Evolutionary conservation across 2,329 filamentous ascomycete species (phyloP).

Genomic region (Aspergillus clavatus): DNA sequence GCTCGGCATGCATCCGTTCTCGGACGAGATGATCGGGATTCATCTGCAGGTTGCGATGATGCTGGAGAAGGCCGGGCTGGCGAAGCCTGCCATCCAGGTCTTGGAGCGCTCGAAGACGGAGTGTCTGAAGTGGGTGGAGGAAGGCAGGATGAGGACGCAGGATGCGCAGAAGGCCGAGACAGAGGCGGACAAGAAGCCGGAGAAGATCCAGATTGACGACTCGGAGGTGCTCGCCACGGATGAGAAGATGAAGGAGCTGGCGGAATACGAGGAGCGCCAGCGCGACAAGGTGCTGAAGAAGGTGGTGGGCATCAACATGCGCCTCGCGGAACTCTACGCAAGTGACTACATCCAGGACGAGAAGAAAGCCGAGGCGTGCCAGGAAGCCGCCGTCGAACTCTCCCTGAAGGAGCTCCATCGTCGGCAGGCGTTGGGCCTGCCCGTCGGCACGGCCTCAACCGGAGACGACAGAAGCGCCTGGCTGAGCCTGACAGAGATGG

Average conservation of each 20-base stretch:
- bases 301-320: conserved; percentile 70
- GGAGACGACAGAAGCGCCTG: conserved; percentile 30
- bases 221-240: conserved; percentile 19
- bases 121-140: conserved; percentile 47
- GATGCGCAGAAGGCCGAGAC: conserved; percentile 14
- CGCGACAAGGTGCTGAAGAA: conserved; percentile 67
- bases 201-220: conserved; percentile 16
- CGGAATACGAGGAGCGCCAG: conserved; percentile 35
- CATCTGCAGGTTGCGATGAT: conserved; percentile 75
- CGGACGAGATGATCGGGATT: conserved; percentile 84
- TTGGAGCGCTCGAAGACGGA: conserved; percentile 72
- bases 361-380: conserved; percentile 67
- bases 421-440: conserved; percentile 62
- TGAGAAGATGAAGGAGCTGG: conserved; percentile 20
- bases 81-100: conserved; percentile 66
- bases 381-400: conserved; percentile 79
- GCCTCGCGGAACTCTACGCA: conserved; percentile 78
- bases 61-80: conserved; percentile 71
- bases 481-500: conserved; percentile 38
- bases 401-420: conserved; percentile 68
- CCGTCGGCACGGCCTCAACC: conserved; percentile 60
- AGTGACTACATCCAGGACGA: conserved; percentile 69
- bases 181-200: conserved; percentile 17
- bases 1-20: conserved; percentile 77
- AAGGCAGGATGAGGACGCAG: conserved; percentile 21